phyloP scores from a whole-genome alignment of 495 filamentous ascomycete genomes.

The Aspergillus taichungensis region DNA sequence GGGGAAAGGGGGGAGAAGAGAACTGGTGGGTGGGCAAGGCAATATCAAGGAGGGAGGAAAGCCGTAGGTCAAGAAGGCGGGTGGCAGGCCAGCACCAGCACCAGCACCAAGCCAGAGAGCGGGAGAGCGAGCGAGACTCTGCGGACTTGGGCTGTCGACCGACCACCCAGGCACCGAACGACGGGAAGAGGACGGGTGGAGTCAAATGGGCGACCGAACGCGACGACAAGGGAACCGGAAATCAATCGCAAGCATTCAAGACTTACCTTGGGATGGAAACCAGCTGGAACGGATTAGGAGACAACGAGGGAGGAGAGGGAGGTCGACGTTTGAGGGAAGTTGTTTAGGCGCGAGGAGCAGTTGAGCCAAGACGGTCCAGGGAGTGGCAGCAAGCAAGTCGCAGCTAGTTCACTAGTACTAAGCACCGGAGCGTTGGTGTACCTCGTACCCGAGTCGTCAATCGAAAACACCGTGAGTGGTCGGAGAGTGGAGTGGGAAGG shows the following conservation, averaged over 20 bases:
- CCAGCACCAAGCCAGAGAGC: not conserved
- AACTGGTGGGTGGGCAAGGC: not conserved
- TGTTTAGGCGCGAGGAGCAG: conserved; percentile 12
- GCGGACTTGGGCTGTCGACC: not conserved
- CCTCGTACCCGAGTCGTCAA: too few relatives aligned
- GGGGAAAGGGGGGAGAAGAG: not conserved
- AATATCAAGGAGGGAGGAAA: not conserved
- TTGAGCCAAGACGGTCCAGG: conserved; percentile 16
- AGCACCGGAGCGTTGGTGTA: too few relatives aligned
- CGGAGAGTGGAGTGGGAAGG: too few relatives aligned
- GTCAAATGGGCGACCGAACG: conserved; percentile 1
- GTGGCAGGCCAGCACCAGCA: conserved; percentile 1
- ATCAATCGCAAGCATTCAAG: conserved; percentile 5
- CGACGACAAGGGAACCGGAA: conserved; percentile 10
- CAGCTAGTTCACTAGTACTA: too few relatives aligned
- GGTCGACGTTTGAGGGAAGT: not conserved
- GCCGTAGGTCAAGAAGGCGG: conserved; percentile 1
- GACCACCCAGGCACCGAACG: not conserved
- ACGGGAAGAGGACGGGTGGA: conserved; percentile 2
- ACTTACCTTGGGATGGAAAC: conserved; percentile 13
- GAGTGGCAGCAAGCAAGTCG: too few relatives aligned
- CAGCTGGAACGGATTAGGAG: conserved; percentile 7
- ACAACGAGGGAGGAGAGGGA: not conserved
- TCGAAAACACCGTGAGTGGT: too few relatives aligned
- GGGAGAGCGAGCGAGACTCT: not conserved